Evolutionary conservation across 2,329 filamentous ascomycete species (phyloP), one percentile per base, ranked within the genome.

Genomic region (Phoma sp.): DNA sequence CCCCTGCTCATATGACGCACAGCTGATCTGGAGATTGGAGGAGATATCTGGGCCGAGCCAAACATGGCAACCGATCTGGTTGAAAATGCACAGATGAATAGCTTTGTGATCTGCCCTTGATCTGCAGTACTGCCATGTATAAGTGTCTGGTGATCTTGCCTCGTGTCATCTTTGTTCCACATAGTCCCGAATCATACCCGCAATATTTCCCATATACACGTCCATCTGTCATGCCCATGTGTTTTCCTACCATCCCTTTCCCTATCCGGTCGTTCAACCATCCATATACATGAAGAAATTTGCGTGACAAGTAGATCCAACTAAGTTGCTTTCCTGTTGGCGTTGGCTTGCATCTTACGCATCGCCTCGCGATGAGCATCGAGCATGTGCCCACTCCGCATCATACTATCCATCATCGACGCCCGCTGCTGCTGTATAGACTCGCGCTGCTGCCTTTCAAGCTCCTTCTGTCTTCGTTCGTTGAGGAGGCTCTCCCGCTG

Each of bases 291-390:
- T 39, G 13, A 44, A 51, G 14, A 22, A 27, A 39, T 44, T 32
- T 32, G 36, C 30, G 40, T 49, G 40, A 46, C 41, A 49, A 47
- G 46, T 37, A 39, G 32, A 42, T 27, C 32, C 24, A 47, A 39
- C 48, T 58, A 68, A 55, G 68, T 52, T 10, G 42, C 52, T 30
- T 64, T 61, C 38, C 68, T 73, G 58, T 83, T 83, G 0, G 82
- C 83, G 43, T 77, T 74, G 11, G 81, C 80, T 70, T 96, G 92
- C 87, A 97, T 89, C 71, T 82, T 87, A 59, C 89, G 82, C 83
- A 97, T 83, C 1, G 89, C 90, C 59, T 93, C 88, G 18, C 89
- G 83, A 72, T 97, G 93, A 22, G 87, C 82, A 40, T 90, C 88
- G 46, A 89, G 79, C 79, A 96, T 83, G 59, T 89, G 85, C 0